Percentiles rank a stretch among this genome's conserved stretches.
Evolutionary conservation across 2,329 filamentous ascomycete genomes (phyloP).

Genomic region (Albifimbria verrucaria): DNA sequence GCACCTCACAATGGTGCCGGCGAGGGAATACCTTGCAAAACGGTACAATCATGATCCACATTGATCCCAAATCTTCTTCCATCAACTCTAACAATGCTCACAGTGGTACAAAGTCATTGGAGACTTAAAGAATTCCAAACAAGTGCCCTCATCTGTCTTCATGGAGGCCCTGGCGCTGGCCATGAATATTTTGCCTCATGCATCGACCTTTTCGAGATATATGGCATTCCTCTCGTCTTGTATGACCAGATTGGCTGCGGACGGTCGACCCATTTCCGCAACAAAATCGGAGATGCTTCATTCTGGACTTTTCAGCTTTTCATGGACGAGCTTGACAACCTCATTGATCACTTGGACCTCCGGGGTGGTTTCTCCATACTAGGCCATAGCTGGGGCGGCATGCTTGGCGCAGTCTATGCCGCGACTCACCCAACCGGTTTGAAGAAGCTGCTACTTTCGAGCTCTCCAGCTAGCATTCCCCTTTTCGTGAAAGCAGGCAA

Average conservation of each 20-base stretch:
- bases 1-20: neutral
- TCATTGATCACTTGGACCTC: neutral
- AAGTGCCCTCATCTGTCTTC: neutral
- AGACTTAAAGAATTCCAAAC: neutral
- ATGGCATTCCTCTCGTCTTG: neutral
- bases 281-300: neutral
- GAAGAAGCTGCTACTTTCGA: neutral
- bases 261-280: neutral
- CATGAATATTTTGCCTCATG: neutral
- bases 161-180: neutral
- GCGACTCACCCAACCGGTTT: neutral
- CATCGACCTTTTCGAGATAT: neutral
- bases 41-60: neutral
- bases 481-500: neutral
- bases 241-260: neutral
- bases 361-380: neutral
- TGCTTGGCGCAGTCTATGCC: neutral
- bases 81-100: neutral
- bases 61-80: neutral
- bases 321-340: neutral
- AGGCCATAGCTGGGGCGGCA: neutral
- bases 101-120: neutral
- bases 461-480: neutral
- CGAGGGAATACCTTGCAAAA: neutral
- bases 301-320: neutral